Evolutionary conservation across 2,329 filamentous ascomycete genomes (phyloP), one percentile per base, ranked within the genome.

Genomic region (Huntiella moniliformis): DNA sequence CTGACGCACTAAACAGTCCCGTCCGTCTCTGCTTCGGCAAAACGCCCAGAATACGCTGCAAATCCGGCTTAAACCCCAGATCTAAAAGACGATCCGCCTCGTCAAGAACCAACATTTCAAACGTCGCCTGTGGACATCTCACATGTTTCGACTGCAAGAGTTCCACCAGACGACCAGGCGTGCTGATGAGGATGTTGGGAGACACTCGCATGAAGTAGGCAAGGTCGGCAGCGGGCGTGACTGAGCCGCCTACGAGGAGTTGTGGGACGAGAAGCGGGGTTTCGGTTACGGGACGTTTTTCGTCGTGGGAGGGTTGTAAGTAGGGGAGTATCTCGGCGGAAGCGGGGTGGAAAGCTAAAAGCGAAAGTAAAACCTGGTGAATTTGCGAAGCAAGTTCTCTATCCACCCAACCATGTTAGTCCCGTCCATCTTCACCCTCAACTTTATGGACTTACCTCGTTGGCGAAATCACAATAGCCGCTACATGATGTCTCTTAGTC

Each of bases 1-100:
- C 82, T 55, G 82, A 92, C 10, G 91, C 91, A 56, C 85, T 94
- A 63, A 96, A 98, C 0, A 98, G 66, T 0, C 91, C 91, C 0
- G 91, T 98, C 42, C 91, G 73, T 44, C 91, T 71, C 59, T 98
- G 91, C 58, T 98, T 98, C 0, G 91, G 91, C 4, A 98, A 64
- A 12, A 82, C 73, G 0, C 76, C 74, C 16, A 98, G 65, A 36
- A 96, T 94, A 46, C 77, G 82, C 54, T 91, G 84, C 22, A 98
- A 63, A 53, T 94, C 86, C 47, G 83, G 79, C 60, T 92, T 91
- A 63, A 98, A 96, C 4, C 92, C 91, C 16, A 96, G 70, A 61
- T 98, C 91, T 8, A 98, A 68, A 18, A 98, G 66, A 49, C 91
- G 73, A 61, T 98, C 91, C 42, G 88, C 91, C 64, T 98, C 91